Evolutionary conservation across 2,329 filamentous ascomycete genomes (phyloP), one percentile per base, ranked within the genome.

Genomic region (Moelleriella libera): DNA sequence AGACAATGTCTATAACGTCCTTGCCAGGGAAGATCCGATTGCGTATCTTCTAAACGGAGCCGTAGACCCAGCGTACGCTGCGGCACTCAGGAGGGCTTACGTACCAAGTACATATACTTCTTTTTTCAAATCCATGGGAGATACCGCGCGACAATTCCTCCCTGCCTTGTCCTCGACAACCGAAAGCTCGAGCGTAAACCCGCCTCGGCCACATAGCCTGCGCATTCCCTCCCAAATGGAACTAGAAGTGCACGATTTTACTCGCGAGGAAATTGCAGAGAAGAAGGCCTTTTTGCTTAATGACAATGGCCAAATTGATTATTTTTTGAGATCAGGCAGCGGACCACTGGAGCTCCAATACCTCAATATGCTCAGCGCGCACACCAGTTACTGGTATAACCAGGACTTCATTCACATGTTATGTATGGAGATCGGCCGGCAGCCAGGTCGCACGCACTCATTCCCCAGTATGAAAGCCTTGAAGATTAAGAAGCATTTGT

Each of bases 231-330:
- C 74, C 12, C 79, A 80, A 55, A 68, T 97, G n/a, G 92, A 98
- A 63, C 75, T 98, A 46, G 90, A 97, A 59, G 90, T 90, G 0
- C 92, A 97, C 60, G 85, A 98, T 62, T 98, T 98, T 60, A 85
- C 85, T 0, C 78, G 87, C 3, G 90, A 97, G 63, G 89, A 96
- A 57, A 78, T 94, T 47, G 90, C 89, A 0, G 92, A 97, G 68
- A 88, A 83, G 61, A 83, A 90, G 55, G 88, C 89, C 53, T 83
- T 81, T 51, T 63, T 95, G 6, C 76, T 98, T 4, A 98, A 98
- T 55, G 92, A 98, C 57, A 97, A 97, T 54, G 90, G 89, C 0
- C 92, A 98, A 65, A 82, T 98, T 41, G 92, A 98, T 62, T 98
- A 80, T 64, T 94, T 83, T 57, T 68, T 98, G 45, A 80, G 80